phyloP scores from a whole-genome alignment of 345 rosid species.

The Rubroshorea leprosula region DNA sequence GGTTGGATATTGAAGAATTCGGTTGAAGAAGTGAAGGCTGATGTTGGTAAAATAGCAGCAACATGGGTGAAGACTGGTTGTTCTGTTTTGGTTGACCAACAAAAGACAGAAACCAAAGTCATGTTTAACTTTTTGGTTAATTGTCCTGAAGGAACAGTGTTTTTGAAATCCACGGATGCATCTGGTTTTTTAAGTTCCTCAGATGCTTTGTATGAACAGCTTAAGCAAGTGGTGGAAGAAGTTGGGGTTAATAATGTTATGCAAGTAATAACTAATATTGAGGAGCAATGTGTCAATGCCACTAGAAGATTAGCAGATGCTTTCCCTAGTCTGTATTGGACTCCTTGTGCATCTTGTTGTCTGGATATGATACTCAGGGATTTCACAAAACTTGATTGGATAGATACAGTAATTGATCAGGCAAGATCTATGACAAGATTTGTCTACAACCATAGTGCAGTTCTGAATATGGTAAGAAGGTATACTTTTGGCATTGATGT shows the following conservation, averaged over 20 bases:
- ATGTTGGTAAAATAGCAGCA: slow-evolving; percentile 27
- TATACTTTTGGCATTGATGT: slow-evolving; percentile 70
- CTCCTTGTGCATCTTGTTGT: slow-evolving; percentile 75
- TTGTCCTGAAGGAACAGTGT: slow-evolving; percentile 65
- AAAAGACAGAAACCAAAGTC: slow-evolving; percentile 29
- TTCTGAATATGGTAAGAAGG: slow-evolving; percentile 70
- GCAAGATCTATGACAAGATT: slow-evolving; percentile 77
- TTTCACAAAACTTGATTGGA: slow-evolving; percentile 60
- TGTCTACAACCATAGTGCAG: slow-evolving; percentile 61
- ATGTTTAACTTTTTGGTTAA: slow-evolving; percentile 52
- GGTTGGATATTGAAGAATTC: slow-evolving; percentile 68
- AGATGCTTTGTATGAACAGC: slow-evolving; percentile 48
- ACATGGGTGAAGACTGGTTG: slow-evolving; percentile 73
- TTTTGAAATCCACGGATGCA: slow-evolving; percentile 61
- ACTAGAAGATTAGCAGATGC: slow-evolving; percentile 59
- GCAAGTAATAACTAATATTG: slow-evolving; percentile 77
- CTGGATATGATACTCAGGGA: slow-evolving; percentile 76
- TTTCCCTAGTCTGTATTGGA: slow-evolving; percentile 77
- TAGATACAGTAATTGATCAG: slow-evolving; percentile 54
- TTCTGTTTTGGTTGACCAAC: slow-evolving; percentile 68
- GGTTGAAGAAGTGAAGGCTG: slow-evolving; percentile 65
- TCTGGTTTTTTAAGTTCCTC: slow-evolving; percentile 42
- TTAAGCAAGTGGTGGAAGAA: slow-evolving; percentile 73
- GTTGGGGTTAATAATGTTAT: slow-evolving; percentile 63
- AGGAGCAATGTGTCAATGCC: slow-evolving; percentile 48